phyloP scores from a whole-genome alignment of 805 yeast species.

The Candida piceae region DNA sequence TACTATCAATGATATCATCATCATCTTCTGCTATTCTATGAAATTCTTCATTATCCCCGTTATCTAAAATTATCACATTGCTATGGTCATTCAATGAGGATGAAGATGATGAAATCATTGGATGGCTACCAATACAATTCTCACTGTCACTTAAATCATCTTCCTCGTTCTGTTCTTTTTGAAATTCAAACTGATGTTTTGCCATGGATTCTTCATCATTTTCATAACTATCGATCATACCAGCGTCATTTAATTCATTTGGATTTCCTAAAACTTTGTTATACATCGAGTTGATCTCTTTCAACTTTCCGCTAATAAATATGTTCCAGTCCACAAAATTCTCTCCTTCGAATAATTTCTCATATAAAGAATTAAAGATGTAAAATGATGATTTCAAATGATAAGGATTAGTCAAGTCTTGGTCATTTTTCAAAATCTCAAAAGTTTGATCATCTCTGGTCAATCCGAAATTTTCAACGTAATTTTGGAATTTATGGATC shows the following conservation, averaged over 20 bases:
- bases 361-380: conserved; percentile 29
- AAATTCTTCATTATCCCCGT: conserved; percentile 41
- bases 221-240: conserved; percentile 10
- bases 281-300: conserved; percentile 50
- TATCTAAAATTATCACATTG: conserved; percentile 30
- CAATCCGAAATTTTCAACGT: conserved; percentile 31
- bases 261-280: conserved; percentile 53
- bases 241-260: conserved; percentile 21
- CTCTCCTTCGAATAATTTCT: conserved; percentile 23
- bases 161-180: conserved; percentile 24
- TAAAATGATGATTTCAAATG: conserved; percentile 29
- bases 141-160: conserved; percentile 6
- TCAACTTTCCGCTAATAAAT: conserved; percentile 43
- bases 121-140: conserved; percentile 8
- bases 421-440: conserved; percentile 24
- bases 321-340: conserved; percentile 39
- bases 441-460: conserved; percentile 30
- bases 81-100: conserved; percentile 6
- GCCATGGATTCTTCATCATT: conserved; percentile 19
- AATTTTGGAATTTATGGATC: conserved; percentile 45
- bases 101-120: conserved; percentile 5
- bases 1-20: no score
- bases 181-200: no score
- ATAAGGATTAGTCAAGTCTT: conserved; percentile 23
- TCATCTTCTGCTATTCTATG: conserved; percentile 31